Evolutionary conservation across 129 eudicot genomes (phyloP), one percentile per base, ranked within the genome.

Genomic region (Erigeron canadensis): DNA sequence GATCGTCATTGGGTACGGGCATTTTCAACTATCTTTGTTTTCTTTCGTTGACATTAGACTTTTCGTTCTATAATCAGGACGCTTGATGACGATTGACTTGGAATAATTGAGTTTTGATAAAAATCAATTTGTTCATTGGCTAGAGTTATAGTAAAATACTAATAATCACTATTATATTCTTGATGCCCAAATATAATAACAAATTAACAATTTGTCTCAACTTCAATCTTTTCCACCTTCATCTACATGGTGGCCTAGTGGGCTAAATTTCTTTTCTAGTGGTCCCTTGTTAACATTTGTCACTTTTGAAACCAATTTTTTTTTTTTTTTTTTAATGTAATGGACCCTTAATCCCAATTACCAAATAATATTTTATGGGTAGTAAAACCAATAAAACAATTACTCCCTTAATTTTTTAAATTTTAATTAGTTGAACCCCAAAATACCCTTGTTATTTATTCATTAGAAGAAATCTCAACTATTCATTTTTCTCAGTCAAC

Each of bases 91-190:
- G 73, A 75, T 66, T 65, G 58, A 58, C 48, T 54, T 65, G 67
- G 79, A 65, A 66, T 65, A 46, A 66, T 75, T 75, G 38, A 65
- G 67, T 53, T 75, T 75, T 53, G 40, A 65, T 5, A 72, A 55
- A 22, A 1, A 42, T 54, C 8, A 16, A 74, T 51, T 21, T 15
- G 70, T 34, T 48, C 59, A 48, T 62, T 73, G 62, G 77, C 48
- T 38, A 1, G 19, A 21, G 17, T n/a, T 18, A 63, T 40, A 16
- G 39, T n/a, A 63, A 40, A 63, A 63, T 59, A 37, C 40, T n/a
- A 38, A 37, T 37, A 40, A 63, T 10, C 44, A 51, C 10, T 63
- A 74, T 63, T 73, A 63, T 74, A 39, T 50, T 63, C 64, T 50
- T 47, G 55, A 63, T 74, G n/a, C 63, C 15, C 6, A 28, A 21